Percentiles rank a stretch among this genome's conserved stretches.
Evolutionary conservation across 1,284 basidiomycete species (phyloP).

Genomic region (Irpex sp.): DNA sequence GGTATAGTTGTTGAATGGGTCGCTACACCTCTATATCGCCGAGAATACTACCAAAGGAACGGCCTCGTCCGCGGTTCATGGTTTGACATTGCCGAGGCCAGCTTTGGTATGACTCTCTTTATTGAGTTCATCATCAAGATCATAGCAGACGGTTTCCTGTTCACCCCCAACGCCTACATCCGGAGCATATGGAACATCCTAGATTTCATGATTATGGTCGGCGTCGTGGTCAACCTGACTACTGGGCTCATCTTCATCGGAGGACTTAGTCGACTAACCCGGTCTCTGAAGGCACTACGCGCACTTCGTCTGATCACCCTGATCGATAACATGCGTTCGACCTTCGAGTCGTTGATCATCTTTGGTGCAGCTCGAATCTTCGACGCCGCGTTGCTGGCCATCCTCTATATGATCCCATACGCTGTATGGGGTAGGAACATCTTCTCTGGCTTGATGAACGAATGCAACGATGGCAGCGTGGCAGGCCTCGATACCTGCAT

Average conservation of each 20-base stretch:
- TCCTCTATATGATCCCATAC: slow-evolving; percentile 95
- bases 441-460: slow-evolving; percentile 83
- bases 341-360: slow-evolving; percentile 90
- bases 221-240: slow-evolving; percentile 79
- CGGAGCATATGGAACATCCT: slow-evolving; percentile 91
- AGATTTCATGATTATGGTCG: slow-evolving; percentile 85
- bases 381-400: slow-evolving; percentile 90
- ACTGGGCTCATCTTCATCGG: slow-evolving; percentile 79
- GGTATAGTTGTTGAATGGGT: slow-evolving; percentile 84
- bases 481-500: slow-evolving; percentile 65
- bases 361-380: slow-evolving; percentile 85
- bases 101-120: slow-evolving; percentile 76
- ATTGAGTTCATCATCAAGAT: slow-evolving; percentile 90
- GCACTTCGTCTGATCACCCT: slow-evolving; percentile 90
- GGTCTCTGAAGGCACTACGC: slow-evolving; percentile 87
- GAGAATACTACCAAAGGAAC: slow-evolving; percentile 62
- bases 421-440: slow-evolving; percentile 97
- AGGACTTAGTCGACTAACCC: slow-evolving; percentile 78
- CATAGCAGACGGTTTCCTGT: slow-evolving; percentile 88
- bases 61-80: slow-evolving; percentile 71
- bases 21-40: slow-evolving; percentile 86
- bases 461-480: slow-evolving; percentile 76
- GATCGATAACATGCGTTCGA: slow-evolving; percentile 82
- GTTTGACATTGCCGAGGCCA: slow-evolving; percentile 85
- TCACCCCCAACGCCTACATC: slow-evolving; percentile 94